Conservation (phyloP, 176 grass and related monocot species). For the Ensete ventricosum region DNA sequence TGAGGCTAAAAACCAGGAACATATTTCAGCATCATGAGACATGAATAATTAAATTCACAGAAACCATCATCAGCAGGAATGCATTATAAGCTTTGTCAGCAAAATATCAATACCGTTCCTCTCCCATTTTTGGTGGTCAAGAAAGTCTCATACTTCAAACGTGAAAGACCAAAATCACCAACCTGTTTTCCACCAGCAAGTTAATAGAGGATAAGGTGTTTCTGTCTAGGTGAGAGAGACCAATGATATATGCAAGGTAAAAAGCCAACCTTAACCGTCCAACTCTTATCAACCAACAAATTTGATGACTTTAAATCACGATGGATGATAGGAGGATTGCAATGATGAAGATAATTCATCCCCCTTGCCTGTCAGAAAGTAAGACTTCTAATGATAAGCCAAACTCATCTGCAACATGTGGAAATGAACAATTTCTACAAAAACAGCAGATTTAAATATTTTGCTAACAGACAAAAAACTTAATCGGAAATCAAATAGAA, state of each 20-base stretch:
- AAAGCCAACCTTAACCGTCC: conserved; percentile 74
- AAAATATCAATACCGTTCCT: conserved; percentile 58
- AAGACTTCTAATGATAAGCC: not conserved
- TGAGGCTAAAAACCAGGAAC: conserved; percentile 49
- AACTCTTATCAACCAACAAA: conserved; percentile 97
- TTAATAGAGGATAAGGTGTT: conserved; percentile 14
- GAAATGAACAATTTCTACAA: not conserved
- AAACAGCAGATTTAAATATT: not conserved
- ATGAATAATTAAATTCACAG: not conserved
- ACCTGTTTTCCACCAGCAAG: conserved; percentile 41
- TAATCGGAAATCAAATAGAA: not conserved
- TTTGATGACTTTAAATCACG: conserved; percentile 98
- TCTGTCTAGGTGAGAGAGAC: not conserved
- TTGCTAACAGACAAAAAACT: not conserved
- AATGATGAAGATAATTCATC: conserved; percentile 99
- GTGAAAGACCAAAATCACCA: conserved; percentile 98
- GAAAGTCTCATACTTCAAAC: conserved; percentile 84
- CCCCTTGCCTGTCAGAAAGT: conserved; percentile 61
- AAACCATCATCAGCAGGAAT: not conserved
- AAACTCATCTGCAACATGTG: not conserved
- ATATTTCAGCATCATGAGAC: not conserved
- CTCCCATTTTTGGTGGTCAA: conserved; percentile 88
- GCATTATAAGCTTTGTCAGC: not conserved
- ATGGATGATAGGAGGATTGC: conserved; percentile 77
- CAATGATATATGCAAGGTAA: conserved; percentile 19